Conservation (phyloP, 179 eudicot genomes). For the Camellia oleifera region DNA sequence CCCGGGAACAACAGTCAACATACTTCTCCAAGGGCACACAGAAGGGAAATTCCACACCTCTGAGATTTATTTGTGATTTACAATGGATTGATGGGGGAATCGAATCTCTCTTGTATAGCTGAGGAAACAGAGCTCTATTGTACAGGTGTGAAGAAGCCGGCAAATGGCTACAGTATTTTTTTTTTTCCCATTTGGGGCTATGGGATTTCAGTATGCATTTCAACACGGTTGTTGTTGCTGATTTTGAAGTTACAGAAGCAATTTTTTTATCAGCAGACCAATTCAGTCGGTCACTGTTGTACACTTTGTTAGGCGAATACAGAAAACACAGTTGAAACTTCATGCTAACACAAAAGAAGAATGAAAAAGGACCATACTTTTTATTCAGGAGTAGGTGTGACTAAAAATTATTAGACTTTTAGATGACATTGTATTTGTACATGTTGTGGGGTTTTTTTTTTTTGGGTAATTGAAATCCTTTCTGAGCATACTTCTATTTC, state of each 20-base stretch:
- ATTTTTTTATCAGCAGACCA: not conserved
- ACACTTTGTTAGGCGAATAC: not conserved
- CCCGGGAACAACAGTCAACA: slow-evolving; percentile 13
- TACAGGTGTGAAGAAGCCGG: slow-evolving; percentile 8
- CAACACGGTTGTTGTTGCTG: not conserved
- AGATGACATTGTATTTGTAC: not conserved
- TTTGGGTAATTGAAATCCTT: not conserved
- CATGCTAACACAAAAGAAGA: not conserved
- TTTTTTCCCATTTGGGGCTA: not conserved
- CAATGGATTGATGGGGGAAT: not conserved
- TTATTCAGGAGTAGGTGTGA: not conserved
- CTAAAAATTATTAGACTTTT: not conserved
- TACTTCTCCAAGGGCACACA: slow-evolving; percentile 10
- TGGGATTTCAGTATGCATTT: not conserved
- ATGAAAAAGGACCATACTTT: not conserved
- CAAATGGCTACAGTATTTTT: not conserved
- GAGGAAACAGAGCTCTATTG: slow-evolving; percentile 13
- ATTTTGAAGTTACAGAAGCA: not conserved
- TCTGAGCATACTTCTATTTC: not conserved
- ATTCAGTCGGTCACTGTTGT: not conserved
- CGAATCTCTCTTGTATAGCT: slow-evolving; percentile 6
- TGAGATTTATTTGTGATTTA: not conserved
- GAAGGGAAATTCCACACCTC: slow-evolving; percentile 22
- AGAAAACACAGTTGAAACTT: not conserved
- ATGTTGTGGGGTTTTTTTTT: not conserved